These are phyloP conservation scores for Exophiala alcalophila DNA, from an alignment of 2,329 filamentous ascomycete species.

Conservation along the genomic window DNA sequence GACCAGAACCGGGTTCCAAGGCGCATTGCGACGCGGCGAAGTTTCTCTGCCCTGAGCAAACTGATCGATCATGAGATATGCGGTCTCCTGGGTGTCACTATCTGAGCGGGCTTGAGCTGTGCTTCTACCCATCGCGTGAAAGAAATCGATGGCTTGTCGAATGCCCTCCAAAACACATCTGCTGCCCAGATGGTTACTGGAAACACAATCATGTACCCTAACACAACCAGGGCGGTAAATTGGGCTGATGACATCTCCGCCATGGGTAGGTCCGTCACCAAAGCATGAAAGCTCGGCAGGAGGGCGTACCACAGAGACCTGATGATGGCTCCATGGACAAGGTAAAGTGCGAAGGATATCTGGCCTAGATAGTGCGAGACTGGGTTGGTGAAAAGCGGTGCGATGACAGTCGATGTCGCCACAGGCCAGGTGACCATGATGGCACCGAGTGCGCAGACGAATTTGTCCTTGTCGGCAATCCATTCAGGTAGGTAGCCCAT, in stretches of 20 bases:
- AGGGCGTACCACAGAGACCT: conserved; percentile 13
- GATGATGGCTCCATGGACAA: conserved; percentile 29
- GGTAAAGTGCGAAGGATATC: conserved; percentile 36
- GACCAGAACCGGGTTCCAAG: no score
- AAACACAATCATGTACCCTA: conserved; percentile 42
- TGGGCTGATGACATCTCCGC: conserved; percentile 1
- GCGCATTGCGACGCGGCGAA: no score
- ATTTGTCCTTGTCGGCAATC: conserved; percentile 12
- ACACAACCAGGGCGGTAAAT: conserved; percentile 25
- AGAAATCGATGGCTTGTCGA: conserved; percentile 53
- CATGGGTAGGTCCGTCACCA: neutral
- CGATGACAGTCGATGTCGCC: conserved; percentile 4
- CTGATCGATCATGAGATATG: no score
- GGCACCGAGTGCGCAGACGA: conserved; percentile 13
- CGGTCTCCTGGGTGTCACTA: no score
- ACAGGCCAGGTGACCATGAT: conserved; percentile 17
- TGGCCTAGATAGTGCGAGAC: conserved; percentile 33
- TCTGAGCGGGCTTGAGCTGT: no score
- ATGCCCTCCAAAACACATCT: conserved; percentile 58
- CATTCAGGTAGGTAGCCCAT: conserved; percentile 6
- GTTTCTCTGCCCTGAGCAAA: no score
- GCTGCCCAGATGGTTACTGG: conserved; percentile 52
- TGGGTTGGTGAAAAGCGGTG: conserved; percentile 12
- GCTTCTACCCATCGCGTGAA: conserved; percentile 53
- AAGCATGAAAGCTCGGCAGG: conserved; percentile 3